Conservation (phyloP, 2,329 filamentous ascomycete genomes). For the Aspergillus novofumigatus region DNA sequence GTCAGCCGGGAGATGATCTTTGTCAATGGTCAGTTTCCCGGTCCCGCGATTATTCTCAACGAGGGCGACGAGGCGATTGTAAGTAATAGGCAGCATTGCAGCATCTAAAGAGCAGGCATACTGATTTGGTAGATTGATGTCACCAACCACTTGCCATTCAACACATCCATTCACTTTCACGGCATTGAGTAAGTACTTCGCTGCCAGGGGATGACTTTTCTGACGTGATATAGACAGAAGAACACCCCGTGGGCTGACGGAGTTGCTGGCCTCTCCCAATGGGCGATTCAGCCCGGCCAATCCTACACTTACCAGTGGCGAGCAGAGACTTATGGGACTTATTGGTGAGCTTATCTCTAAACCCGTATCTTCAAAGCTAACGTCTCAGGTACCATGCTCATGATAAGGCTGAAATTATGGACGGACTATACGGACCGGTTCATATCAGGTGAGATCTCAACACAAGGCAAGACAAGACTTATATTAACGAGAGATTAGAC, state of each 20-base stretch:
- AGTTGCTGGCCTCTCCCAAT: conserved; percentile 54
- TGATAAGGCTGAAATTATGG: conserved; percentile 51
- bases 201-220: not conserved
- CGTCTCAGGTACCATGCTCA: conserved; percentile 47
- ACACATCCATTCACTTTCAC: conserved; percentile 32
- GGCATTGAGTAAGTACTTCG: conserved; percentile 33
- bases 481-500: not conserved
- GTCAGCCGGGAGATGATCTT: conserved; percentile 29
- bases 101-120: not conserved
- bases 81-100: not conserved
- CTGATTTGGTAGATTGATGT: conserved; percentile 20
- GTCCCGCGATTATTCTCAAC: conserved; percentile 23
- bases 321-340: conserved; percentile 53
- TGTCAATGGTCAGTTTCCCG: conserved; percentile 32
- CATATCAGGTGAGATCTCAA: conserved; percentile 20
- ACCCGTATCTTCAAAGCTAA: not conserved
- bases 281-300: conserved; percentile 47
- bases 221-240: conserved; percentile 31
- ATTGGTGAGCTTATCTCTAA: conserved; percentile 45
- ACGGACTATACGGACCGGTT: conserved; percentile 54
- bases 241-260: conserved; percentile 58
- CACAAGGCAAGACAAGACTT: not conserved
- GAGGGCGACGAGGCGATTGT: conserved; percentile 29
- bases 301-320: conserved; percentile 52
- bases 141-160: conserved; percentile 27